Conservation (phyloP, 2,329 filamentous ascomycete genomes). For the Aspergillus brunneoviolaceus region DNA sequence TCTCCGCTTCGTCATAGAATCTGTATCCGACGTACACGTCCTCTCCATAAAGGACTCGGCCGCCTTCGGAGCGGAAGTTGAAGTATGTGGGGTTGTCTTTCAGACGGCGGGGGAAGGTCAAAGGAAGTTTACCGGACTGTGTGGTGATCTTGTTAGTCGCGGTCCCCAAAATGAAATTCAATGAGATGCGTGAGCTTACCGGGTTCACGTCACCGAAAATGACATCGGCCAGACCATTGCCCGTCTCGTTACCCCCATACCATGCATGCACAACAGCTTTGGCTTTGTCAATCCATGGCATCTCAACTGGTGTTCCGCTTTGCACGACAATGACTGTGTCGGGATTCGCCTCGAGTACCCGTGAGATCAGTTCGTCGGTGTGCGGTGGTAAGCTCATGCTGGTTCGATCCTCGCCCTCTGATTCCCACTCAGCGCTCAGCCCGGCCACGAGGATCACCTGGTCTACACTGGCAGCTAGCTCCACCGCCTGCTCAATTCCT, state of each 20-base stretch:
- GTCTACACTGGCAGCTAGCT: conserved; percentile 66
- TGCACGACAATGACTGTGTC: conserved; percentile 71
- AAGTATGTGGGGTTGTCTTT: conserved; percentile 59
- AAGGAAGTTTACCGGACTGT: conserved; percentile 65
- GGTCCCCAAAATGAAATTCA: not conserved
- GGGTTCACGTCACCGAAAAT: conserved; percentile 71
- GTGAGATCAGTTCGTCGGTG: conserved; percentile 57
- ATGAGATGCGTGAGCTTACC: conserved; percentile 2
- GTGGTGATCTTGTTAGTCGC: not conserved
- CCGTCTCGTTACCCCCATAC: conserved; percentile 79
- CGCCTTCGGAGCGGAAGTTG: conserved; percentile 67
- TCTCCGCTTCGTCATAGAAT: conserved; percentile 68
- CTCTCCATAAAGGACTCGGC: conserved; percentile 71
- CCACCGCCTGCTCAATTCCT: conserved; percentile 50
- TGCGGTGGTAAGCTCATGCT: conserved; percentile 49
- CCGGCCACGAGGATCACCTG: conserved; percentile 74
- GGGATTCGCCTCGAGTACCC: conserved; percentile 63
- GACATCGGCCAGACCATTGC: conserved; percentile 73
- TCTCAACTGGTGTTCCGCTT: conserved; percentile 64
- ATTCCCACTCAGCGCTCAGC: conserved; percentile 60
- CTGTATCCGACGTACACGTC: conserved; percentile 77
- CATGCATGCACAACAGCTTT: conserved; percentile 68
- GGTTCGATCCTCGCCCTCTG: conserved; percentile 60
- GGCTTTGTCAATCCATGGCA: conserved; percentile 43
- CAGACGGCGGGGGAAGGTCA: conserved; percentile 32